These are phyloP conservation scores for Colletotrichum sp. DNA, from an alignment of 2,329 filamentous ascomycete genomes.

Conservation along the genomic window DNA sequence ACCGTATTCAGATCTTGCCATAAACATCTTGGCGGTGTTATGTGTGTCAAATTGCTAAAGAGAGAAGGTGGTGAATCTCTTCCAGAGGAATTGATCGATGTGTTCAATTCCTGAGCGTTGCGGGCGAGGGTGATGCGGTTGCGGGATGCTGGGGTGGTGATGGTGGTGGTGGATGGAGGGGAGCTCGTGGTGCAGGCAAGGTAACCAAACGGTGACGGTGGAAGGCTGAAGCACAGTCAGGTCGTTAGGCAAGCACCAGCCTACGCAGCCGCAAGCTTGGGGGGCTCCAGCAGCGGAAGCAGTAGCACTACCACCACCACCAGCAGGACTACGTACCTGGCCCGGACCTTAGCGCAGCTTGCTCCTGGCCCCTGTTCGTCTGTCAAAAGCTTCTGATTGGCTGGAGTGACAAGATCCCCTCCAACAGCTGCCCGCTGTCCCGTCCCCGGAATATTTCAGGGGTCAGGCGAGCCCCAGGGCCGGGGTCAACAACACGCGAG, in stretches of 20 bases:
- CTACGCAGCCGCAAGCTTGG: constrained; percentile 36
- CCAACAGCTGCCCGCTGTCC: neutral
- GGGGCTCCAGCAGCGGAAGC: neutral
- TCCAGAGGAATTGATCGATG: neutral
- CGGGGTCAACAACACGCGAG: constrained; percentile 11
- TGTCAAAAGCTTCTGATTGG: constrained; percentile 8
- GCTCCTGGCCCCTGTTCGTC: neutral
- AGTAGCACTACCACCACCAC: neutral
- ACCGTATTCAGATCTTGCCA: constrained; percentile 99
- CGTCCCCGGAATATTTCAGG: constrained; percentile 18
- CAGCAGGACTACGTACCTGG: neutral
- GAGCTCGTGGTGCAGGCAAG: constrained; percentile 18
- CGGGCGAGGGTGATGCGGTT: neutral
- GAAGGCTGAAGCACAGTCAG: constrained; percentile 7
- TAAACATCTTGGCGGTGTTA: constrained; percentile 84
- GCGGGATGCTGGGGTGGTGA: neutral
- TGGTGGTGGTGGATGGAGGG: constrained; percentile 8
- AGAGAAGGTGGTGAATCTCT: neutral
- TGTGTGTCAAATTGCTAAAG: constrained; percentile 16
- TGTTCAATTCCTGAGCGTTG: neutral
- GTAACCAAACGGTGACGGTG: constrained; percentile 17
- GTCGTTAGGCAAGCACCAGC: constrained; percentile 42
- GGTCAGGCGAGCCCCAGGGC: neutral
- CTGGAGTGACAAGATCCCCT: neutral
- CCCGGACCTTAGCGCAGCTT: neutral